Percentiles rank a stretch among this genome's conserved stretches.
Evolutionary conservation across 805 yeast genomes (phyloP).

Genomic region (Schizosaccharomyces osmophilus): DNA sequence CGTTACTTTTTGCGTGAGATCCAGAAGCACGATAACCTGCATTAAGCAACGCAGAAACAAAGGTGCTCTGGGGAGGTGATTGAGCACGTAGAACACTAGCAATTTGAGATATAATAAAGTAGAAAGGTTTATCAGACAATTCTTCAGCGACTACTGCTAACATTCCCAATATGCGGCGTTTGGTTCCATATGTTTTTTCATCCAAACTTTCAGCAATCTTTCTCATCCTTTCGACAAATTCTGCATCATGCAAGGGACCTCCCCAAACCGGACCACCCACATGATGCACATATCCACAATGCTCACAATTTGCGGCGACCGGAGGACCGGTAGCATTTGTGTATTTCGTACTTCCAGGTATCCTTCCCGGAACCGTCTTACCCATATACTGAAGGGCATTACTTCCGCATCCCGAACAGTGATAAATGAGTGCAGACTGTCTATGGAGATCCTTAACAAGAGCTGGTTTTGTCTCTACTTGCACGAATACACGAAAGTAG

Average conservation of each 20-base stretch:
- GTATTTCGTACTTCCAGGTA: conserved; percentile 13
- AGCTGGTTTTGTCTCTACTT: conserved; percentile 53
- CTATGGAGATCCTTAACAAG: conserved; percentile 57
- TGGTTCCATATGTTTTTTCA: conserved; percentile 44
- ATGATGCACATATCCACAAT: conserved; percentile 47
- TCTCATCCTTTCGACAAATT: conserved; percentile 41
- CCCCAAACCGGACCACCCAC: conserved; percentile 96
- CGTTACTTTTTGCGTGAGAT: conserved; percentile 71
- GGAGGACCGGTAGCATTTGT: conserved; percentile 40
- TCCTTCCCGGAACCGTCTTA: conserved; percentile 17
- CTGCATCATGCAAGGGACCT: conserved; percentile 45
- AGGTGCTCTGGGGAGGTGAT: conserved; percentile 51
- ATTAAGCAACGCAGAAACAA: conserved; percentile 62
- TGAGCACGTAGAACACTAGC: conserved; percentile 54
- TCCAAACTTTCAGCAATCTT: conserved; percentile 27
- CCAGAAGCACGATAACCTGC: conserved; percentile 61
- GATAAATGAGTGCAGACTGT: conserved; percentile 51
- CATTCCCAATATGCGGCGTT: conserved; percentile 78
- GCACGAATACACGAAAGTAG: conserved; percentile 66
- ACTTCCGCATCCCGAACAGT: conserved; percentile 73
- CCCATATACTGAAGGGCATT: conserved; percentile 55
- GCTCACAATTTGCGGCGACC: conserved; percentile 35
- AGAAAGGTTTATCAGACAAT: conserved; percentile 41
- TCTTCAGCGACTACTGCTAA: conserved; percentile 59
- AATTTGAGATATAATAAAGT: conserved; percentile 47